A percentile compares a stretch with the other conserved stretches of the same genome.
Evolutionary conservation across 305 asterid species (phyloP).

Genomic region (Petunia hybrid): DNA sequence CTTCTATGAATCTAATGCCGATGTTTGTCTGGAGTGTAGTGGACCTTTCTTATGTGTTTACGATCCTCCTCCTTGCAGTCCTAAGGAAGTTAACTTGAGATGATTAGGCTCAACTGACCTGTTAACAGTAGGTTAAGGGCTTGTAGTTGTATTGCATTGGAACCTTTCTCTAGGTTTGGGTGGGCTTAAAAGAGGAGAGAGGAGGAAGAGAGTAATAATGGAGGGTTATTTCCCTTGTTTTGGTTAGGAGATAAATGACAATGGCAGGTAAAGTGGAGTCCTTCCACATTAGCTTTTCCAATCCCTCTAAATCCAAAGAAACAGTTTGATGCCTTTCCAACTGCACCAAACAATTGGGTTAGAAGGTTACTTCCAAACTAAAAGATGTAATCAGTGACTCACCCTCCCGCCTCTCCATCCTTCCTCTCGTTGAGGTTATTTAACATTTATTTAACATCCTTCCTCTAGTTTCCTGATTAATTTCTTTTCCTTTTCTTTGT

Average conservation of each 20-base stretch:
- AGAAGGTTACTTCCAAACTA: background rate
- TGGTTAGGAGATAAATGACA: background rate
- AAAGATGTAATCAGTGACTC: background rate
- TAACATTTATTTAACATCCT: background rate
- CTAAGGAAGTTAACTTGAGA: background rate
- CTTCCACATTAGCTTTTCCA: conserved; percentile 1
- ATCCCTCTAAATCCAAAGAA: background rate
- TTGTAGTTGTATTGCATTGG: background rate
- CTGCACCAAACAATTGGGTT: background rate
- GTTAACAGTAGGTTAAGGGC: background rate
- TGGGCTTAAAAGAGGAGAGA: background rate
- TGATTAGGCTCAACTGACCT: background rate
- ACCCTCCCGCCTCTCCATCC: background rate
- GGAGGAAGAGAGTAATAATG: background rate
- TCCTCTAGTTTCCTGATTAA: background rate
- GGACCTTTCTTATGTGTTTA: conserved; percentile 27
- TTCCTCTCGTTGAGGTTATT: background rate
- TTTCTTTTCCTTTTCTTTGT: conserved; percentile 25
- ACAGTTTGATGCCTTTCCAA: conserved; percentile 26
- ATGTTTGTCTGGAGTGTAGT: background rate
- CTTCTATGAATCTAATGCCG: background rate
- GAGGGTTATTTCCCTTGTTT: conserved; percentile 1
- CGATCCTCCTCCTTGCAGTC: conserved; percentile 26
- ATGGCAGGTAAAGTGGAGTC: background rate
- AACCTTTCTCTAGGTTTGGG: background rate